A percentile compares a stretch with the other conserved stretches of the same genome.
These are phyloP conservation scores for Syncephalis fuscata DNA, from an alignment of 371 early-diverging fungal species.

Conservation along the genomic window DNA sequence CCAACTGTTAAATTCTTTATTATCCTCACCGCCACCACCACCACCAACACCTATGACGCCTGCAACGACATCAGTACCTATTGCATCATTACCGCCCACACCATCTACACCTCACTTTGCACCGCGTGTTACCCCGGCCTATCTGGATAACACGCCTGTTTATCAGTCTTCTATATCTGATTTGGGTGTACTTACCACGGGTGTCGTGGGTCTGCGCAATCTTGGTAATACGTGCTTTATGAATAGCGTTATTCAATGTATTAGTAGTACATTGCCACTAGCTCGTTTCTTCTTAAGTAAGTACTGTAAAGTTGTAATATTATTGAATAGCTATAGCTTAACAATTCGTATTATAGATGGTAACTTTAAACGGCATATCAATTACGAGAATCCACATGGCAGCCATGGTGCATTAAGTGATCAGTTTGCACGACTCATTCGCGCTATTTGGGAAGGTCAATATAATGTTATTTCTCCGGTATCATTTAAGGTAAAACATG, in stretches of 20 bases:
- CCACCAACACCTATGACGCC: background rate
- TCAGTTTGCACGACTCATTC: constrained; percentile 45
- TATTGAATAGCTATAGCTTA: background rate
- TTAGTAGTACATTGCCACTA: constrained; percentile 72
- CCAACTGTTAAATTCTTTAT: constrained; percentile 9
- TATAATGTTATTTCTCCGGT: constrained; percentile 36
- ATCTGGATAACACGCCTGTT: background rate
- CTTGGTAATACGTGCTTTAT: constrained; percentile 97
- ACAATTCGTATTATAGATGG: constrained; percentile 28
- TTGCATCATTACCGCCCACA: background rate
- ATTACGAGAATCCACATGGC: constrained; percentile 61
- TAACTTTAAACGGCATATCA: constrained; percentile 48
- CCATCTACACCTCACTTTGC: background rate
- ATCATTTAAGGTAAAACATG: constrained; percentile 19
- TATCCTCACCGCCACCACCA: constrained; percentile 15
- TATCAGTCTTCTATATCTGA: constrained; percentile 22
- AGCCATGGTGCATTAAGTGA: constrained; percentile 58
- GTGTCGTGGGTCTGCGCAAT: constrained; percentile 76
- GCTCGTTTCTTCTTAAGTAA: constrained; percentile 57
- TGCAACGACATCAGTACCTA: too few relatives aligned
- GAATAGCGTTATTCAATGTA: constrained; percentile 92
- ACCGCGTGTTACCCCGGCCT: background rate
- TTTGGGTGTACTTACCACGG: constrained; percentile 26
- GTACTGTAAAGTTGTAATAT: too few relatives aligned
- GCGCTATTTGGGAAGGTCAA: constrained; percentile 47